Conservation (phyloP, 495 filamentous ascomycete species). For the Penicillium salamii region DNA sequence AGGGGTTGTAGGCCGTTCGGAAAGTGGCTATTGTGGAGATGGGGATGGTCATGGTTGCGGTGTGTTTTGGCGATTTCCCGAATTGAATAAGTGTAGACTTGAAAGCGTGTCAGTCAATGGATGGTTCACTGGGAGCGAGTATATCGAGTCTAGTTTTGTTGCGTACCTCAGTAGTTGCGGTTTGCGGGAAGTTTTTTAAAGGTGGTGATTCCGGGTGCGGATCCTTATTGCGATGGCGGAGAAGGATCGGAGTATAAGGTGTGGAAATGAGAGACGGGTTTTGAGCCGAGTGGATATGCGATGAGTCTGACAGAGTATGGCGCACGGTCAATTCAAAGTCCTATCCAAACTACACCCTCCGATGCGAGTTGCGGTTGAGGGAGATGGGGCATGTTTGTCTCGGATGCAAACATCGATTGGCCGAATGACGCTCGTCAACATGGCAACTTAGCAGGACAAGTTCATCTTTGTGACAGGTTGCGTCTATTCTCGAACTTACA, state of each 20-base stretch:
- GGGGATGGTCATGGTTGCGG: slow-evolving; percentile 71
- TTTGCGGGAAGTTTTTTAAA: slow-evolving; percentile 23
- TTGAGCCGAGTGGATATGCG: neutral
- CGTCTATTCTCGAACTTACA: too few species aligned
- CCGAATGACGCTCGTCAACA: slow-evolving; percentile 16
- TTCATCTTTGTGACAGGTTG: neutral
- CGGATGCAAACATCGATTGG: slow-evolving; percentile 35
- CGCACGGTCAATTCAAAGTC: slow-evolving; percentile 6
- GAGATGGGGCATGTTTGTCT: slow-evolving; percentile 30
- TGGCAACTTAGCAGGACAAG: slow-evolving; percentile 12
- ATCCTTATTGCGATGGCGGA: neutral
- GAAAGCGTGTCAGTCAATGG: neutral
- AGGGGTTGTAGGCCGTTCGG: slow-evolving; percentile 86
- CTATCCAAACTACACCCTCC: neutral
- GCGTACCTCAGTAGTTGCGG: slow-evolving; percentile 16
- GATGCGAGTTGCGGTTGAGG: slow-evolving; percentile 12
- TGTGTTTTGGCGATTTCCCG: neutral
- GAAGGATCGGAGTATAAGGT: neutral
- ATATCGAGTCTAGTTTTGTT: neutral
- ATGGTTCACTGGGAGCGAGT: neutral
- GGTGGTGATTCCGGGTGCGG: neutral
- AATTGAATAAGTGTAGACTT: neutral
- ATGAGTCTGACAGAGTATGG: neutral
- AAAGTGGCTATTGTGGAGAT: slow-evolving; percentile 68
- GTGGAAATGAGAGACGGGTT: too few species aligned